These are phyloP conservation scores for Euphorbia tirucalli DNA, from an alignment of 345 rosid genomes.

Conservation along the genomic window DNA sequence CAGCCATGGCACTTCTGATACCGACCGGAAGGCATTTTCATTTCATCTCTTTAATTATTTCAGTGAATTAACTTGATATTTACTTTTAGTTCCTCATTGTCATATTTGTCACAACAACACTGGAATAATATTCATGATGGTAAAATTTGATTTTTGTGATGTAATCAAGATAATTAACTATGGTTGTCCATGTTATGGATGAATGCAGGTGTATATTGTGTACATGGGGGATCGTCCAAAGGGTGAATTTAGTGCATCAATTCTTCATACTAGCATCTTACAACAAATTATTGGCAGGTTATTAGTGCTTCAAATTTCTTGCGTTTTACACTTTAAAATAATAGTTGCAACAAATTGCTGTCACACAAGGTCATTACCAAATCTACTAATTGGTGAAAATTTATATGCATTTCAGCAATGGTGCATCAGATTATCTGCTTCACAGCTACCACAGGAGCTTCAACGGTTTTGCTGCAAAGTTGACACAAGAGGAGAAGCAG, in stretches of 20 bases:
- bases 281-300: constrained; percentile 41
- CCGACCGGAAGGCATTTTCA: neutral
- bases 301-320: neutral
- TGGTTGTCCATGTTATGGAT: too few species aligned
- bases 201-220: constrained; percentile 39
- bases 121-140: too few species aligned
- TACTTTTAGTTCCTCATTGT: too few species aligned
- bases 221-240: constrained; percentile 51
- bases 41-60: neutral
- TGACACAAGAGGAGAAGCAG: constrained; percentile 32
- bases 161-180: too few species aligned
- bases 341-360: too few species aligned
- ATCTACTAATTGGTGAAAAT: too few species aligned
- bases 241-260: constrained; percentile 31
- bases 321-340: too few species aligned
- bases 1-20: neutral
- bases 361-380: too few species aligned
- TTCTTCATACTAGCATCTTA: constrained; percentile 43
- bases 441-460: constrained; percentile 49
- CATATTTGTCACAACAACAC: too few species aligned
- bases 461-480: constrained; percentile 56
- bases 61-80: too few species aligned
- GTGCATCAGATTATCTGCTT: constrained; percentile 38
- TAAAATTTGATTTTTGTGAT: too few species aligned
- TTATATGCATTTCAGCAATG: constrained; percentile 16